Base-by-base conservation (phyloP, 208 protist species). In the Crithidia mellificae region DNA sequence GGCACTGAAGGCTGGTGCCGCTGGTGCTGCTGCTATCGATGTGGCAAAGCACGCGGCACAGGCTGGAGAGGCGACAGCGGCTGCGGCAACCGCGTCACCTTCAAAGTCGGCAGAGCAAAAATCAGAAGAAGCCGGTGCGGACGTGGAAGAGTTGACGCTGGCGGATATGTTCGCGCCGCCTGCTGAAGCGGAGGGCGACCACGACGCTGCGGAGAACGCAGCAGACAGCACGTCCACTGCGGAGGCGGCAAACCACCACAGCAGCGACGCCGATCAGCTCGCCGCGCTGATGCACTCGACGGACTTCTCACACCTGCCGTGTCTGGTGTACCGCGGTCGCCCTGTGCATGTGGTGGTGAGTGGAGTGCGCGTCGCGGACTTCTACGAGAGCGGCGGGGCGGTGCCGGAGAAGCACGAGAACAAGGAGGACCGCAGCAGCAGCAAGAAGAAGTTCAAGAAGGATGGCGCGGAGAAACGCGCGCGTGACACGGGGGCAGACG, bases 351-450 rank as follows among this genome's bases (percentile, higher is more conserved):
- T 94, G 14, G 58, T 77, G 19, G 69, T 72, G 47, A 91, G 84
- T 44, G 81, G 86, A 0, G 55, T 92, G 19, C 53, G 66, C 0
- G 69, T 94, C 2, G 59, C 77, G 0, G 89, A 90, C 65, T 77
- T 94, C 30, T 88, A 84, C 74, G 41, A 8, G 15, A 76, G 70
- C 29, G 89, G 85, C 8, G 88, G 85, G 11, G 51, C 66, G 2
- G 78, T 94, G 11, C 85, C 84, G 41, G 53, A 73, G 61, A 77
- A 81, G 59, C 67, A 52, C 27, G 61, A 50, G 39, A 38, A 55
- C 11, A 34, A 68, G 30, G 55, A 52, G 24, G n/a, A 43, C 17
- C 34, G 49, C 24, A 69, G 52, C 59, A 66, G n/a, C 58, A 61
- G 17, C 55, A 74, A 63, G 9, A 68, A 69, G 38, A 55, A 49